These are phyloP conservation scores for Diplodia seriata DNA, from an alignment of 2,329 filamentous ascomycete species.

Conservation along the genomic window DNA sequence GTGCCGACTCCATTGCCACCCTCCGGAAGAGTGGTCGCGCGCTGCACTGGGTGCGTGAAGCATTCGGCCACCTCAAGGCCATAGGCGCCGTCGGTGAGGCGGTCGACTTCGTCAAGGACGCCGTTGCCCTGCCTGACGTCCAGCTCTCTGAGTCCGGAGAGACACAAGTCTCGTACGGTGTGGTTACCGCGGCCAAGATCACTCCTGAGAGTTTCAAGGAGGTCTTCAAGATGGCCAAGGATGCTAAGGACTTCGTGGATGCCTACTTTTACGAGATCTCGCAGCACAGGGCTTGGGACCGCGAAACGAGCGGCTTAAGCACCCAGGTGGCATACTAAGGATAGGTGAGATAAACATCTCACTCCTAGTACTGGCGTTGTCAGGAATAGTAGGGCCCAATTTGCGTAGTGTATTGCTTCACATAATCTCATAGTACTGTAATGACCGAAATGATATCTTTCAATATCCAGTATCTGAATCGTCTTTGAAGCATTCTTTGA, in stretches of 20 bases:
- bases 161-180: slow-evolving; percentile 74
- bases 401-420: neutral
- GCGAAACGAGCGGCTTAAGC: slow-evolving; percentile 74
- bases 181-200: slow-evolving; percentile 69
- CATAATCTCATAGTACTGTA: neutral
- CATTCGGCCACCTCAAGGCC: slow-evolving; percentile 81
- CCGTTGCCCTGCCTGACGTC: slow-evolving; percentile 55
- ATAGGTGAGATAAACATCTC: too few relatives aligned
- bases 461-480: neutral
- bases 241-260: slow-evolving; percentile 71
- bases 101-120: slow-evolving; percentile 66
- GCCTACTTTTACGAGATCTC: slow-evolving; percentile 73
- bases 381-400: neutral
- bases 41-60: slow-evolving; percentile 78
- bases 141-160: slow-evolving; percentile 57
- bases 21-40: slow-evolving; percentile 74
- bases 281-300: slow-evolving; percentile 74
- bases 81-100: slow-evolving; percentile 79
- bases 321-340: slow-evolving; percentile 72
- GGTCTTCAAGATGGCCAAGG: slow-evolving; percentile 68
- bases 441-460: neutral
- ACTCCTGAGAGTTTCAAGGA: slow-evolving; percentile 67
- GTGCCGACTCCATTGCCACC: slow-evolving; percentile 66
- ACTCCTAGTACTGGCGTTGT: neutral
- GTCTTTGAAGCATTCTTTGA: neutral